These are phyloP conservation scores for Candida ortonii DNA, from an alignment of 805 yeast genomes.

Conservation along the genomic window DNA sequence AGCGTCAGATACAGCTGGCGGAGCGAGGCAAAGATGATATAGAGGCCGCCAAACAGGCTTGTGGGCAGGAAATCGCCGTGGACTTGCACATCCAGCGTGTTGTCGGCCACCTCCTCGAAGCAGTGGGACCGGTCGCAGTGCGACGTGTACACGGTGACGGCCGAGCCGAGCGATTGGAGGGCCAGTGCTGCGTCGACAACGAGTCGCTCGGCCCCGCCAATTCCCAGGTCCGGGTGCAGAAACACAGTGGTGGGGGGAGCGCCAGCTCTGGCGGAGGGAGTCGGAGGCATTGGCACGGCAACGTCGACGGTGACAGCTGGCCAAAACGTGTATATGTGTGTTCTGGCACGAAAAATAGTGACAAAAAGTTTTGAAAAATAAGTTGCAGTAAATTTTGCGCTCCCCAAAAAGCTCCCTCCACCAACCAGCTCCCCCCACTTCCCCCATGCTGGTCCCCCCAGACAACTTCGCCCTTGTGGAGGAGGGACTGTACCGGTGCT, in stretches of 20 bases:
- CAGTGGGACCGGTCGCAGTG: constrained; percentile 87
- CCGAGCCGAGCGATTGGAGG: constrained; percentile 53
- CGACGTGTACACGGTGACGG: constrained; percentile 73
- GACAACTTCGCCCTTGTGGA: constrained; percentile 91
- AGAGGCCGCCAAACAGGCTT: constrained; percentile 58
- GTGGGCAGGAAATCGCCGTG: constrained; percentile 86
- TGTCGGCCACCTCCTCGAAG: constrained; percentile 80
- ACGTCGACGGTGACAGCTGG: too few relatives aligned
- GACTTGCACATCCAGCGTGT: constrained; percentile 59
- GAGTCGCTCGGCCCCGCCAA: constrained; percentile 97
- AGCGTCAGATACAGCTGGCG: constrained; percentile 71
- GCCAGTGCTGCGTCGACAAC: constrained; percentile 95
- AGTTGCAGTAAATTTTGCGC: too few relatives aligned
- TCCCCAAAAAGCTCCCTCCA: too few relatives aligned
- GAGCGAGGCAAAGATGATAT: constrained; percentile 76
- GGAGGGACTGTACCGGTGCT: constrained; percentile 79
- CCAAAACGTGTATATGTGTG: too few relatives aligned
- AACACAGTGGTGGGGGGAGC: constrained; percentile 70
- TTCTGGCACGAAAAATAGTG: too few relatives aligned
- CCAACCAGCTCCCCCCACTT: too few relatives aligned
- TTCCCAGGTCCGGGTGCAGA: constrained; percentile 93
- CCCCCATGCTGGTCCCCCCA: constrained; percentile 80
- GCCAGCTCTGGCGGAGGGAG: background rate
- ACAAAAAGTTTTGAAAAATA: too few relatives aligned
- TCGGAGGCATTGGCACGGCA: too few relatives aligned